Percentiles rank a stretch among this genome's conserved stretches.
These are phyloP conservation scores for Penicillium sp. DNA, from an alignment of 2,329 filamentous ascomycete genomes.

Conservation along the genomic window DNA sequence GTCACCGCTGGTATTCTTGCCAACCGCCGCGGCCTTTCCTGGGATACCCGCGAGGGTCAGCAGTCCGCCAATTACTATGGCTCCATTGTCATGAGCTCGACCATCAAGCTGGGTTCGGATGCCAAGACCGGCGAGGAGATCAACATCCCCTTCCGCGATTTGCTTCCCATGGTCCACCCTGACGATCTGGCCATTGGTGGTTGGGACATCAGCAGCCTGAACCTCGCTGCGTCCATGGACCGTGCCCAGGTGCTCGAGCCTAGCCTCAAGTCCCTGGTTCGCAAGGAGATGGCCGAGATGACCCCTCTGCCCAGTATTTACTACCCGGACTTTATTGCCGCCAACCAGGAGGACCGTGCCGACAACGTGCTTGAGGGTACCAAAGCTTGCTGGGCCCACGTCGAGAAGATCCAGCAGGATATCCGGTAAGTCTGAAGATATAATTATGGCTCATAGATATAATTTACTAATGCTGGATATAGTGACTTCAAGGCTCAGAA, in stretches of 20 bases:
- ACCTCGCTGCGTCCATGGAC: constrained; percentile 90
- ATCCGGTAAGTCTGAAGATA: constrained; percentile 65
- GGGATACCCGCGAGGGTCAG: constrained; percentile 90
- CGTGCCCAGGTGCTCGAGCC: constrained; percentile 93
- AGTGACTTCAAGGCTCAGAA: constrained; percentile 88
- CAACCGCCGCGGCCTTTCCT: constrained; percentile 80
- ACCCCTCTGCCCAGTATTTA: constrained; percentile 92
- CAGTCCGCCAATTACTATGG: constrained; percentile 95
- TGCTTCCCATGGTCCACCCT: constrained; percentile 95
- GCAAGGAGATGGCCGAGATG: constrained; percentile 90
- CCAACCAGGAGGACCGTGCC: constrained; percentile 95
- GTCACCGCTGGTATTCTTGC: constrained; percentile 96
- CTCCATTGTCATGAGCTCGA: constrained; percentile 95
- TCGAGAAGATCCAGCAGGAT: constrained; percentile 89
- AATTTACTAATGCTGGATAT: constrained; percentile 8
- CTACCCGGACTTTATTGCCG: constrained; percentile 98
- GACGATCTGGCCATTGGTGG: constrained; percentile 94
- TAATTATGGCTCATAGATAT: background rate
- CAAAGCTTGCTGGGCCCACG: constrained; percentile 83
- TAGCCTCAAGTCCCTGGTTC: constrained; percentile 83
- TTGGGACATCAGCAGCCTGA: constrained; percentile 94
- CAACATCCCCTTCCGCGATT: constrained; percentile 92
- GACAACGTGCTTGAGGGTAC: constrained; percentile 83
- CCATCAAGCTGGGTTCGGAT: constrained; percentile 92
- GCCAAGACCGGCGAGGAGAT: constrained; percentile 81